phyloP scores from a whole-genome alignment of 441 rosid genomes.

The Daphne laureola region DNA sequence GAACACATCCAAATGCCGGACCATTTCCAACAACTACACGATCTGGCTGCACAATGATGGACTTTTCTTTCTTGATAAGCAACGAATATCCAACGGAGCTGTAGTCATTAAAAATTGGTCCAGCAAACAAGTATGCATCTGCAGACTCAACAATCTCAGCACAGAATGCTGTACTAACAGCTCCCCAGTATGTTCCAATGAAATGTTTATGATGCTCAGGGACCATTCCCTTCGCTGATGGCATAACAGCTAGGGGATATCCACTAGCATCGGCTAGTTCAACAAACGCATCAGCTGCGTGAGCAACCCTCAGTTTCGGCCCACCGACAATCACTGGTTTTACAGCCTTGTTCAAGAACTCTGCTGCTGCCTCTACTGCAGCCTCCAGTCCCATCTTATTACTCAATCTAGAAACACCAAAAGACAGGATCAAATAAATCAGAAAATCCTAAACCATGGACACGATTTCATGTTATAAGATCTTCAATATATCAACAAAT shows the following conservation, averaged over 20 bases:
- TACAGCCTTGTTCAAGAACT: conserved; percentile 64
- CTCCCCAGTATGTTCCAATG: conserved; percentile 76
- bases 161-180: conserved; percentile 56
- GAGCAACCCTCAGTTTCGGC: conserved; percentile 50
- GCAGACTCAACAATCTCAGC: conserved; percentile 75
- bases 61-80: conserved; percentile 68
- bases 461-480: neutral
- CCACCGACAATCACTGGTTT: conserved; percentile 73
- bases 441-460: neutral
- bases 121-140: conserved; percentile 62
- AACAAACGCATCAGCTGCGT: conserved; percentile 45
- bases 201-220: conserved; percentile 53
- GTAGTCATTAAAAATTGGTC: conserved; percentile 69
- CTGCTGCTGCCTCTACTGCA: conserved; percentile 56
- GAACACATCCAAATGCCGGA: conserved; percentile 60
- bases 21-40: conserved; percentile 53
- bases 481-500: too few species aligned
- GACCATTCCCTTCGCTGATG: conserved; percentile 64
- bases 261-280: conserved; percentile 55
- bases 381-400: conserved; percentile 54
- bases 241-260: conserved; percentile 55
- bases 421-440: neutral
- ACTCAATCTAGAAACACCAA: conserved; percentile 35
- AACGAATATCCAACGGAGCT: conserved; percentile 75
- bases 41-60: conserved; percentile 55